These are phyloP conservation scores for Diaporthe capsici DNA, from an alignment of 2,329 filamentous ascomycete genomes.

Conservation along the genomic window DNA sequence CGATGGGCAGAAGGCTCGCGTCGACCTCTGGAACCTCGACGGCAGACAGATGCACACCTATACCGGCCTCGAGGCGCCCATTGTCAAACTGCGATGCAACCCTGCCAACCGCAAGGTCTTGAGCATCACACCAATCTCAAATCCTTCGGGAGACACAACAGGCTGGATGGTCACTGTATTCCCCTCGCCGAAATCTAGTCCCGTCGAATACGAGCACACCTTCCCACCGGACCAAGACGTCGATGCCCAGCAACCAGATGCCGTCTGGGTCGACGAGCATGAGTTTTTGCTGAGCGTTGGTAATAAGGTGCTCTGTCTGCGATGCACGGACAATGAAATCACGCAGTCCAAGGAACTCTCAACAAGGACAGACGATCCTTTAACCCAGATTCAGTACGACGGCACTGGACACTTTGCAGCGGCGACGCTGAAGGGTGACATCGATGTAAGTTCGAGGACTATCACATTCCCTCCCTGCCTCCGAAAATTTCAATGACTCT, in stretches of 20 bases:
- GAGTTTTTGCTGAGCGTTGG: slow-evolving; percentile 73
- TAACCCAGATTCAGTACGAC: slow-evolving; percentile 71
- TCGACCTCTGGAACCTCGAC: slow-evolving; percentile 70
- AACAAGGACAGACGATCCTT: slow-evolving; percentile 66
- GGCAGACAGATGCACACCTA: slow-evolving; percentile 67
- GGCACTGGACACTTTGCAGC: slow-evolving; percentile 66
- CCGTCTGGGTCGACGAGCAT: slow-evolving; percentile 70
- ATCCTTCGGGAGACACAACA: slow-evolving; percentile 39
- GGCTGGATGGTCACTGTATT: slow-evolving; percentile 71
- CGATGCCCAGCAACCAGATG: slow-evolving; percentile 67
- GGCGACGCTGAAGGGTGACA: slow-evolving; percentile 70
- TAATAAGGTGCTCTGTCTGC: slow-evolving; percentile 65
- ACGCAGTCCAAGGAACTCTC: slow-evolving; percentile 63
- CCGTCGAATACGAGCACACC: slow-evolving; percentile 62
- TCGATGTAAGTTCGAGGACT: slow-evolving; percentile 67
- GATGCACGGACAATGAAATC: slow-evolving; percentile 63
- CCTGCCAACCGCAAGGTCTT: slow-evolving; percentile 68
- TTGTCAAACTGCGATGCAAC: slow-evolving; percentile 75
- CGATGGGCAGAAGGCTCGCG: slow-evolving; percentile 63
- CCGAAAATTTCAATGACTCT: background rate
- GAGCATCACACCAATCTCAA: slow-evolving; percentile 69
- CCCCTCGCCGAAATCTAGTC: slow-evolving; percentile 58
- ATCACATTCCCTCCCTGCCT: background rate
- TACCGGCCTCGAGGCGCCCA: slow-evolving; percentile 71
- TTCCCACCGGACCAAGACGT: slow-evolving; percentile 60